Evolutionary conservation across 768 basidiomycete species (phyloP).

Genomic region (Kwoniella mangroviensis): DNA sequence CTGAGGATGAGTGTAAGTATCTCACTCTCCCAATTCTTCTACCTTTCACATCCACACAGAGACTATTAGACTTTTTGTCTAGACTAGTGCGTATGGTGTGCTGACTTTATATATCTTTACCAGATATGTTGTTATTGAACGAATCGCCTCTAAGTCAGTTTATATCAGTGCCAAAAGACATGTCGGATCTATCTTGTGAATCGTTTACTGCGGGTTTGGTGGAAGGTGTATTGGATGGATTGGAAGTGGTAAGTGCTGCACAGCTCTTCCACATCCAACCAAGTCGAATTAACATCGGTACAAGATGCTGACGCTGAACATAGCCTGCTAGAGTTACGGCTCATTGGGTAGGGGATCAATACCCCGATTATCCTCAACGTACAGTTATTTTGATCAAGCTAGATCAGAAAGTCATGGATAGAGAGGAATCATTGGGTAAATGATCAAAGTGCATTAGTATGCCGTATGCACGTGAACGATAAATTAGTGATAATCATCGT

Average conservation of each 20-base stretch:
- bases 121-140: conserved; percentile 98
- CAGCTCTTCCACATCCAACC: no score
- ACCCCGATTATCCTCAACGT: conserved; percentile 72
- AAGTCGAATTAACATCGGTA: not conserved
- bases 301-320: not conserved
- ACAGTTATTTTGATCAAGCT: conserved; percentile 98
- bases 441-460: conserved; percentile 48
- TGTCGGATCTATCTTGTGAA: conserved; percentile 93
- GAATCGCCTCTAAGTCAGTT: conserved; percentile 88
- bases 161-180: conserved; percentile 91
- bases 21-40: no score
- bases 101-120: no score
- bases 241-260: conserved; percentile 78
- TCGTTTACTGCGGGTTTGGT: conserved; percentile 97
- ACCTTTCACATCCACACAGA: no score
- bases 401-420: conserved; percentile 87
- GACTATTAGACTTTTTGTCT: no score
- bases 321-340: conserved; percentile 97
- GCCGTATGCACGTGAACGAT: not conserved
- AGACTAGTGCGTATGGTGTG: no score
- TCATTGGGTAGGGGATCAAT: conserved; percentile 77
- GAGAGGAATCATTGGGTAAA: conserved; percentile 84
- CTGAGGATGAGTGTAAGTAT: conserved; percentile 86
- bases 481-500: not conserved
- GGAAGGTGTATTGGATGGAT: conserved; percentile 91